Evolutionary conservation across 75 land plant genomes (phyloP), one percentile per base, ranked within the genome.

Genomic region (Cryptomeria japonica): DNA sequence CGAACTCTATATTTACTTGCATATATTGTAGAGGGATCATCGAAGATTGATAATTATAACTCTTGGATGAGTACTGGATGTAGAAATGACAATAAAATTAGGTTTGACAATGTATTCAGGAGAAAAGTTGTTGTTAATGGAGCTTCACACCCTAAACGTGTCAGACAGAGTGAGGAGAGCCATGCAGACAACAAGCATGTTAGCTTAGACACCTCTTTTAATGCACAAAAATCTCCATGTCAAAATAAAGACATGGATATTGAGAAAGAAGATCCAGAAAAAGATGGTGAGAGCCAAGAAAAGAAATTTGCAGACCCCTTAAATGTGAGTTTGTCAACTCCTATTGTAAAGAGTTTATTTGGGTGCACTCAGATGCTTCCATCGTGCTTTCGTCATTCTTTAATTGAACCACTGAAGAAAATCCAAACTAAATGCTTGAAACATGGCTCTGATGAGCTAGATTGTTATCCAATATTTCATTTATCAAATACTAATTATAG

Each of bases 281-380:
- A 39, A n/a, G 85, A 84, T 31, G 61, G 22, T 53, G 85, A 84
- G 25, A 53, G 85, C 38, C 61, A 53, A 6, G 61, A 42, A 53
- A 53, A 53, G 22, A 19, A 84, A 84, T 32, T 14, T 34, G 55
- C 5, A 7, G 55, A 84, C 61, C 16, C 44, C 11, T 7, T 38
- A 14, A 32, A 49, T n/a, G 58, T 14, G 18, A 51, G 61, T 84
- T 34, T 51, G 31, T 51, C 85, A 15, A 32, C 47, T 84, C 58
- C 88, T 39, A 32, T 92, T 70, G 87, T 90, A 32, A 84, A 85
- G 55, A 92, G 93, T 18, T 91, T 85, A 47, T 90, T 92, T 53
- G 93, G 93, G 32, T 37, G 93, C 28, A 68, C 93, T 32, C 93
- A 92, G 88, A 87, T 93, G 70, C 86, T 92, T 46, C 93, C 93